Evolutionary conservation across 129 eudicot genomes (phyloP).

Genomic region (Arctium minus): DNA sequence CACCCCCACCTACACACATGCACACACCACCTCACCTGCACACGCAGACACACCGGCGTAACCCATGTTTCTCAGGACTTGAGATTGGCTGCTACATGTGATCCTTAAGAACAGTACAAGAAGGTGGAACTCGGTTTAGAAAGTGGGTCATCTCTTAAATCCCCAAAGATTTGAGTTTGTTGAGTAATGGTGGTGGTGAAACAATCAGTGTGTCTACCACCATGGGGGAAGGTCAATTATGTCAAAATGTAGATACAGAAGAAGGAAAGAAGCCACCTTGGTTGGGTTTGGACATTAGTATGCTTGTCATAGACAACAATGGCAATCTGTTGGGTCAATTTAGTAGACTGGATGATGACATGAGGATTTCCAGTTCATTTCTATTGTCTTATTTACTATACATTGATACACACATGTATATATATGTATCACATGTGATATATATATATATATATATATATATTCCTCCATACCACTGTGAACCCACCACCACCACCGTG

Average conservation of each 20-base stretch:
- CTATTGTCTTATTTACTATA: no score
- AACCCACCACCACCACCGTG: no score
- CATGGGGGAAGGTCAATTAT: neutral
- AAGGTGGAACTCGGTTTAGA: neutral
- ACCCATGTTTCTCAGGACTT: no score
- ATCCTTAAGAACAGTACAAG: no score
- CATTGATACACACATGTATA: no score
- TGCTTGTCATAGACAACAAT: conserved; percentile 32
- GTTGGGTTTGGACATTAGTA: conserved; percentile 23
- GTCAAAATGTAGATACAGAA: conserved; percentile 6
- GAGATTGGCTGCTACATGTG: no score
- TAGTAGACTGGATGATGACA: conserved; percentile 37
- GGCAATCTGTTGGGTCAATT: conserved; percentile 34
- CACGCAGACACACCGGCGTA: no score
- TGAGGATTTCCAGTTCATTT: neutral
- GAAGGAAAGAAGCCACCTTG: conserved; percentile 32
- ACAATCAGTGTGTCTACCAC: conserved; percentile 4
- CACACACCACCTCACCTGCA: no score
- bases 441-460: no score
- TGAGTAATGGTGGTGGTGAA: conserved; percentile 10
- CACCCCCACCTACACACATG: no score
- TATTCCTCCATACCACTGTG: no score
- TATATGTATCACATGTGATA: no score
- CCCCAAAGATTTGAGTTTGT: neutral
- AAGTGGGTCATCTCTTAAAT: neutral